These are phyloP conservation scores for Talaromyces stipitatus DNA, from an alignment of 495 filamentous ascomycete species.

Conservation along the genomic window DNA sequence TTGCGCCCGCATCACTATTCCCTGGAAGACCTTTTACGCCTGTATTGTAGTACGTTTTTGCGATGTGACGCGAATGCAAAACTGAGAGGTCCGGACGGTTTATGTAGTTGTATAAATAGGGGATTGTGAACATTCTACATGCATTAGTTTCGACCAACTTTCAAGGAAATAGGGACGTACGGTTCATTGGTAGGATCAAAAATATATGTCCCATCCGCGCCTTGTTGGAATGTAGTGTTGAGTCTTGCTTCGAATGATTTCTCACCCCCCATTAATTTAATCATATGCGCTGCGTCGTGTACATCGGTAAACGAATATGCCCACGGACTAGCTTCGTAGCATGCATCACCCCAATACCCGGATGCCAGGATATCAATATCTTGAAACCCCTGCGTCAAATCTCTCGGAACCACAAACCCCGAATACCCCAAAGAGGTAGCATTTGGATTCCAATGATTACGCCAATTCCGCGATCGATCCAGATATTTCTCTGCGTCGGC, in stretches of 20 bases:
- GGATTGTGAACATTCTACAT: conserved; percentile 50
- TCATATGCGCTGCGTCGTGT: conserved; percentile 57
- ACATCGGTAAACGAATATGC: conserved; percentile 63
- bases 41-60: conserved; percentile 30
- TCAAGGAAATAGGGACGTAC: conserved; percentile 11
- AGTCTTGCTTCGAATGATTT: conserved; percentile 38
- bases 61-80: conserved; percentile 24
- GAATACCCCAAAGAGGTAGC: conserved; percentile 46
- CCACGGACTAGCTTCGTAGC: conserved; percentile 61
- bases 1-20: conserved; percentile 51
- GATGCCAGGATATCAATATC: conserved; percentile 47
- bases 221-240: conserved; percentile 39
- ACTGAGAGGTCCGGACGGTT: conserved; percentile 49
- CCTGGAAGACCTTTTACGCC: conserved; percentile 42
- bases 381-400: conserved; percentile 44
- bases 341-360: conserved; percentile 57
- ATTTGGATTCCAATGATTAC: conserved; percentile 61
- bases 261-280: conserved; percentile 50
- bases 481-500: conserved; percentile 54
- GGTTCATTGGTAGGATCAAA: conserved; percentile 66
- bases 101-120: conserved; percentile 66
- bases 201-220: conserved; percentile 44
- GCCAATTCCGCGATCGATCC: conserved; percentile 59
- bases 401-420: conserved; percentile 59
- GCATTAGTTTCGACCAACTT: not conserved